Percentiles rank a stretch among this genome's conserved stretches.
Evolutionary conservation across 768 basidiomycete genomes (phyloP).

Genomic region (Ephemerocybe angulata): DNA sequence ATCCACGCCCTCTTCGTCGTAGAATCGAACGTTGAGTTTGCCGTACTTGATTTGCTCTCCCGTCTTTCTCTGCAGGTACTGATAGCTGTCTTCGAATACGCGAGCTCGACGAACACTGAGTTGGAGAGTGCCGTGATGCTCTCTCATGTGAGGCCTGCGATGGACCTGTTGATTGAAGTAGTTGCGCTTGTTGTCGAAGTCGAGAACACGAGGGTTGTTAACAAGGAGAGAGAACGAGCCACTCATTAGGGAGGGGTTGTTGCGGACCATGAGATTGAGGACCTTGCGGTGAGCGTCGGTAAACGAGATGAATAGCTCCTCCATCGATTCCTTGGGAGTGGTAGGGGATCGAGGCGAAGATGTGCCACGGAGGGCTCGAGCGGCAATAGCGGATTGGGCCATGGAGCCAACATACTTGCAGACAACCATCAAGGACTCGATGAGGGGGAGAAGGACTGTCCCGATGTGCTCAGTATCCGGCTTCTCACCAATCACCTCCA

Average conservation of each 20-base stretch:
- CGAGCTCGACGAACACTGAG: conserved; percentile 85
- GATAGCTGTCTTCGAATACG: conserved; percentile 98
- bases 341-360: conserved; percentile 67
- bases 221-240: conserved; percentile 96
- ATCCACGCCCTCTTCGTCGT: conserved; percentile 96
- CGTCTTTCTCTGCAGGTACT: conserved; percentile 80
- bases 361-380: conserved; percentile 55
- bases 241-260: conserved; percentile 96
- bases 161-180: conserved; percentile 93
- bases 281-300: conserved; percentile 92
- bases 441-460: conserved; percentile 88
- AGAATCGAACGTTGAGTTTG: conserved; percentile 94
- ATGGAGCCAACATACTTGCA: conserved; percentile 90
- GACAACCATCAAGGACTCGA: conserved; percentile 97
- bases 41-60: conserved; percentile 98
- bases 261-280: conserved; percentile 95
- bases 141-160: conserved; percentile 64
- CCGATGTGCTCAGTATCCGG: conserved; percentile 83
- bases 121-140: conserved; percentile 80
- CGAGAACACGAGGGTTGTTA: conserved; percentile 92
- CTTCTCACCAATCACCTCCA: conserved; percentile 77
- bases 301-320: conserved; percentile 89
- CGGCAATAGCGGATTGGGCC: conserved; percentile 36
- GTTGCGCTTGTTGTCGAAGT: conserved; percentile 99
- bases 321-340: conserved; percentile 73